These are phyloP conservation scores for Nicotiana tabacum DNA, from an alignment of 257 asterid genomes.

Conservation along the genomic window DNA sequence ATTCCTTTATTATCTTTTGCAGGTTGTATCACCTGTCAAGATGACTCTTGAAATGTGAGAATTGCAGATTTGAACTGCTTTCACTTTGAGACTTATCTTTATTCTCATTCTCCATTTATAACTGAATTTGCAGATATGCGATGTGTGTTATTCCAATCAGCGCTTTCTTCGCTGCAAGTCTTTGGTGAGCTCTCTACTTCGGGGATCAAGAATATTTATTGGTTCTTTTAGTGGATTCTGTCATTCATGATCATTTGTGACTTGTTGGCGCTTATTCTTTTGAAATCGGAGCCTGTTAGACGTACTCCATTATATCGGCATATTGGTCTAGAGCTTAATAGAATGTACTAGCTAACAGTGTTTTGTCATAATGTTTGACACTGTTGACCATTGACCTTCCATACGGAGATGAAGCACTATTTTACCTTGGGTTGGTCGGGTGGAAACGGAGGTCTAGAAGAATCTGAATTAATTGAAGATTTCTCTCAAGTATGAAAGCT, in stretches of 20 bases:
- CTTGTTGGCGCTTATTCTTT: neutral
- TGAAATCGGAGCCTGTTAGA: neutral
- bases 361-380: neutral
- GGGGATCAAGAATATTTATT: neutral
- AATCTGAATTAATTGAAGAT: conserved; percentile 1
- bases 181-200: conserved; percentile 50
- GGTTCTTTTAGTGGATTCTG: neutral
- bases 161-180: conserved; percentile 90
- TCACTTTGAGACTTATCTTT: conserved; percentile 10
- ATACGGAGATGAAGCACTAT: neutral
- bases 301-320: neutral
- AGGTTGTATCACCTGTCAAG: conserved; percentile 93
- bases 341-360: neutral
- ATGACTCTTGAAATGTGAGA: conserved; percentile 94
- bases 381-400: neutral
- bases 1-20: conserved; percentile 27
- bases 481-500: neutral
- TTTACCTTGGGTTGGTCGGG: neutral
- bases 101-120: conserved; percentile 10
- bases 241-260: conserved; percentile 5
- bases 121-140: conserved; percentile 68
- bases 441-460: neutral
- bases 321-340: neutral
- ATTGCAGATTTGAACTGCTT: conserved; percentile 9
- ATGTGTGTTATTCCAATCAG: conserved; percentile 96